Evolutionary conservation across 164 flowering plant genomes (phyloP), one percentile per base, ranked within the genome.

Genomic region (Protea cynaroides): DNA sequence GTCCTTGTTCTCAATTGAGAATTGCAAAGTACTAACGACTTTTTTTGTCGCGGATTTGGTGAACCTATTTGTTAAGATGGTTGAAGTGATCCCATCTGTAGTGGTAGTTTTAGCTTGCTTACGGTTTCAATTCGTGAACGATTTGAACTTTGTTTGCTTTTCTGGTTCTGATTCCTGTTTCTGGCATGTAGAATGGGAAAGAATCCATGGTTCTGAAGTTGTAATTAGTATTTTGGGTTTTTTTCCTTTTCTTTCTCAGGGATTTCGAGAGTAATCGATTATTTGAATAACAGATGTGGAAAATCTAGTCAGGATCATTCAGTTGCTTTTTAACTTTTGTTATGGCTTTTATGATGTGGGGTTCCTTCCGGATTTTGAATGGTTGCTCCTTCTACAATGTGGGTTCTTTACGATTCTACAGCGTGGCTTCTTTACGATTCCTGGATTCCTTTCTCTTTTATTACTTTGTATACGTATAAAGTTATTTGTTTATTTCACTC

Each of bases 351-450:
- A 37, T 71, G 57, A 15, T 74, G 64, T 66, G 72, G 56, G 69
- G 63, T 69, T 67, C 52, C 7, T 62, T 64, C 62, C 50, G 55
- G 56, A 40, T 56, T 76, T 73, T 71, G 77, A 71, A 71, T 59
- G 66, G 59, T 74, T 74, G 49, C 70, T 63, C 62, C 55, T 72
- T 63, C 68, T 71, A 63, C 58, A 68, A 56, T 67, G 77, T 64
- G 67, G 59, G 24, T 66, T 69, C 54, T 61, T n/a, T n/a, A n/a
- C n/a, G n/a, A n/a, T n/a, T n/a, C n/a, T n/a, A n/a, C n/a, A n/a
- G n/a, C n/a, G n/a, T n/a, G n/a, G n/a, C n/a, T 71, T 66, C 57
- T 61, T 71, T 66, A 64, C 56, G 56, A 70, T 64, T 65, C 59
- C 46, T 52, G 47, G 46, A 64, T 46, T 66, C 55, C 58, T 46